These are phyloP conservation scores for Aspergillus hancockii DNA, from an alignment of 495 filamentous ascomycete species.

Conservation along the genomic window DNA sequence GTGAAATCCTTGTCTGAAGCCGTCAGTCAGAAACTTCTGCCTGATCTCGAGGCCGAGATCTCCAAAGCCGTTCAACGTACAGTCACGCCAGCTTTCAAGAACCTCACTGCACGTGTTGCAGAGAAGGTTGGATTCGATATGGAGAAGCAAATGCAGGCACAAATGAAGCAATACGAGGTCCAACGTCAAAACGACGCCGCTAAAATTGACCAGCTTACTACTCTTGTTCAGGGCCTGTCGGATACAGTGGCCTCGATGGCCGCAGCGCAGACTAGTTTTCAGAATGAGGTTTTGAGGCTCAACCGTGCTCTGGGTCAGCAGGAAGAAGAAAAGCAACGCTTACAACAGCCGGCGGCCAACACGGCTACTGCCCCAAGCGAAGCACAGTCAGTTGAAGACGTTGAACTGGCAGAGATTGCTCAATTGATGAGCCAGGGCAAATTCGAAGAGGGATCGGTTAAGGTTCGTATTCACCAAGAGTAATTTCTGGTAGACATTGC, in stretches of 20 bases:
- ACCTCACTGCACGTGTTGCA: constrained; percentile 55
- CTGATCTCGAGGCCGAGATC: constrained; percentile 69
- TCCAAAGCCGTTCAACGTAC: constrained; percentile 57
- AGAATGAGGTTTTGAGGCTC: constrained; percentile 58
- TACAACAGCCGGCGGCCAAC: constrained; percentile 8
- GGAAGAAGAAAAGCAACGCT: constrained; percentile 1
- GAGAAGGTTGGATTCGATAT: constrained; percentile 64
- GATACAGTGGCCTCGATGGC: constrained; percentile 74
- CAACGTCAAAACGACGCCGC: constrained; percentile 67
- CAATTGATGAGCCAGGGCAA: constrained; percentile 61
- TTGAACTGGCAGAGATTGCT: constrained; percentile 65
- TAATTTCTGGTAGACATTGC: neutral
- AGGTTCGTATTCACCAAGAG: constrained; percentile 48
- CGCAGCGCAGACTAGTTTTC: constrained; percentile 61
- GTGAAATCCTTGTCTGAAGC: constrained; percentile 70
- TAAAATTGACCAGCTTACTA: constrained; percentile 83
- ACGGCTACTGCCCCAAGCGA: constrained; percentile 33
- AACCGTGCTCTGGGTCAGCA: constrained; percentile 34
- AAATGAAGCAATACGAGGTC: constrained; percentile 65
- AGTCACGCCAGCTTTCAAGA: constrained; percentile 66
- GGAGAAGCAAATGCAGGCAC: constrained; percentile 63
- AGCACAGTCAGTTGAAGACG: constrained; percentile 60
- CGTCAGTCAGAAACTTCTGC: constrained; percentile 62
- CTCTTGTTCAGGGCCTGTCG: constrained; percentile 67
- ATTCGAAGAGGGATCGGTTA: constrained; percentile 70